Base-by-base conservation (phyloP, 2,329 filamentous ascomycete species). In the Epichloe festucae region DNA sequence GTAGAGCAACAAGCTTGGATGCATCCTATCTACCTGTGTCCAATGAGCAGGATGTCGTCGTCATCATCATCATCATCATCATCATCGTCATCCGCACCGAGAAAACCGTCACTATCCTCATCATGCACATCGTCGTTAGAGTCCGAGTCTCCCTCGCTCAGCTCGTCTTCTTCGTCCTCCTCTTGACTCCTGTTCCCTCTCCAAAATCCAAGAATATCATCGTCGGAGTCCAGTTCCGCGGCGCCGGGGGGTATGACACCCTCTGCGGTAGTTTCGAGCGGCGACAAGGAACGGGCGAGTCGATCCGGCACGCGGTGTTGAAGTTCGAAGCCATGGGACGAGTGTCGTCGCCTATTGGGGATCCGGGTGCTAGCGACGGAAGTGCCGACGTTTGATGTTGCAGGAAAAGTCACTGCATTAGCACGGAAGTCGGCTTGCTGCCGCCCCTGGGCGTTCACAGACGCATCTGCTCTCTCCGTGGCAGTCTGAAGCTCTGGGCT, bases 191-290 rank as follows among this genome's bases (percentile, higher is more conserved):
- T 50, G 5, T 70, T 70, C 12, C 69, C 70, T 45, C 62, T 73
- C 77, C 79, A 83, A 48, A 84, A 74, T 34, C 75, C 74, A 34
- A 83, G 60, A 52, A 83, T 75, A 51, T 80, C 79, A 8, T 74
- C 72, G 17, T 77, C 74, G 0, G 75, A 75, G 15, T 78, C 75
- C 8, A 69, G 68, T 11, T 71, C 64, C 7, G 61, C 60, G n/a
- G 62, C 52, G 1, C 61, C 52, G 31, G 62, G 57, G 15, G 60
- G 52, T 44, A 61, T 53, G 15, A 62, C 58, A 3, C 59, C 55
- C 11, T 64, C 64, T 11, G 60, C 55, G 5, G 57, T 57, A 43
- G 60, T 54, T 17, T 57, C 63, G 15, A 60, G 57, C 23, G 73
- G 73, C 1, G 74, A 72, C 12, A 74, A 65, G 15, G 73, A 76